phyloP scores from a whole-genome alignment of 73 alveolate genomes.

The Symbiodinium pilosum region DNA sequence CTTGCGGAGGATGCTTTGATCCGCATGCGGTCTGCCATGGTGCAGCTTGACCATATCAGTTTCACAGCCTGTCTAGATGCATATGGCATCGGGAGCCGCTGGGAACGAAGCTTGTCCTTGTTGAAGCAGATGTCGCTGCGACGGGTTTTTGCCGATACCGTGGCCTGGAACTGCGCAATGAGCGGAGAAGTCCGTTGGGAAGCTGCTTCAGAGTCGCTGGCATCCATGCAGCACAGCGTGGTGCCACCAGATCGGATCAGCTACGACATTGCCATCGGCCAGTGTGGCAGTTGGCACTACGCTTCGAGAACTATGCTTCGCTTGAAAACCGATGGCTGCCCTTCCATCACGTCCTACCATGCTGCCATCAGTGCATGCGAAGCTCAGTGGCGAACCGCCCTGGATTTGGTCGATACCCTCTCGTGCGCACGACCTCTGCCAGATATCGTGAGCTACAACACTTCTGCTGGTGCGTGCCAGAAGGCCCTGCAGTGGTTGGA shows the following conservation, averaged over 20 bases:
- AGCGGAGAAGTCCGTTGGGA: constrained; percentile 23
- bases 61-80: neutral
- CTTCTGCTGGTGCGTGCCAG: constrained; percentile 30
- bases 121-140: neutral
- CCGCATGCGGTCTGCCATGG: neutral
- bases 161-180: constrained; percentile 50
- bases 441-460: constrained; percentile 17
- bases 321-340: neutral
- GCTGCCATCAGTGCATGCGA: constrained; percentile 16
- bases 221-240: neutral
- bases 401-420: neutral
- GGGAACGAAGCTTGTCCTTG: neutral
- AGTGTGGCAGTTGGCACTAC: constrained; percentile 10
- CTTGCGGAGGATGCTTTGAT: constrained; percentile 31
- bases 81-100: neutral
- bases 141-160: neutral
- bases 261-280: constrained; percentile 37
- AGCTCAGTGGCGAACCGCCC: constrained; percentile 9
- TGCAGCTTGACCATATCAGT: neutral
- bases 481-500: constrained; percentile 1
- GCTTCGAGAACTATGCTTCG: neutral
- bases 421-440: neutral
- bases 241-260: constrained; percentile 9
- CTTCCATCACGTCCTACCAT: constrained; percentile 37
- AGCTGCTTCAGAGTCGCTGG: neutral